Evolutionary conservation across 805 yeast species (phyloP).

Genomic region (Ogataea dorogensis): DNA sequence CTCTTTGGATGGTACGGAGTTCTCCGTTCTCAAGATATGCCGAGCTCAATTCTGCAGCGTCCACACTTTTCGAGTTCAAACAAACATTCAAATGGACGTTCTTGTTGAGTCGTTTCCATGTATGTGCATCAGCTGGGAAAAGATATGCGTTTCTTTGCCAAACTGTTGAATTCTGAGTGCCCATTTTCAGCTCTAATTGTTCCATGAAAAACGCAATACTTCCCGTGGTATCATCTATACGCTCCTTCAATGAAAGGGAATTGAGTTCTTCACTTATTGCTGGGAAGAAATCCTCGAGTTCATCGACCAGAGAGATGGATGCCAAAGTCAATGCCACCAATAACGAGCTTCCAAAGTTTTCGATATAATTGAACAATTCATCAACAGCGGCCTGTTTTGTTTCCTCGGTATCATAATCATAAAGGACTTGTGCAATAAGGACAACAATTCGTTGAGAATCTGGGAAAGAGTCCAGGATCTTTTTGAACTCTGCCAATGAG

Average conservation of each 20-base stretch:
- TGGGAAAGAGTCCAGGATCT: conserved; percentile 54
- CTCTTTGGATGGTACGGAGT: conserved; percentile 61
- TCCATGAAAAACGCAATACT: conserved; percentile 59
- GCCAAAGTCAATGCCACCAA: conserved; percentile 72
- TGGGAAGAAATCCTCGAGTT: conserved; percentile 52
- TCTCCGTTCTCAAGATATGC: conserved; percentile 49
- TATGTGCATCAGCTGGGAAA: conserved; percentile 65
- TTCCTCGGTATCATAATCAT: conserved; percentile 72
- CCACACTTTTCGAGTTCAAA: conserved; percentile 46
- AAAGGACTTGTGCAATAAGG: conserved; percentile 74
- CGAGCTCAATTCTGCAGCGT: conserved; percentile 50
- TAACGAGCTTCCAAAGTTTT: conserved; percentile 62
- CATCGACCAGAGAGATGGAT: conserved; percentile 69
- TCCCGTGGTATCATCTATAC: conserved; percentile 47
- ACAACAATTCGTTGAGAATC: conserved; percentile 67
- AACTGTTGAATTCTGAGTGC: conserved; percentile 24
- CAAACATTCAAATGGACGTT: conserved; percentile 61
- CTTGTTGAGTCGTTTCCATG: conserved; percentile 67
- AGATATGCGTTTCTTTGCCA: conserved; percentile 74
- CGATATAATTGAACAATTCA: conserved; percentile 68
- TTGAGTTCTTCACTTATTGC: conserved; percentile 67
- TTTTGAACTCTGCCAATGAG: conserved; percentile 65
- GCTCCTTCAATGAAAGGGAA: conserved; percentile 43
- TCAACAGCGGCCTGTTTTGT: conserved; percentile 82
- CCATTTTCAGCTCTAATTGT: conserved; percentile 47